Evolutionary conservation across 2,329 filamentous ascomycete genomes (phyloP), one percentile per base, ranked within the genome.

Genomic region (Ceratocystis alfenasii): DNA sequence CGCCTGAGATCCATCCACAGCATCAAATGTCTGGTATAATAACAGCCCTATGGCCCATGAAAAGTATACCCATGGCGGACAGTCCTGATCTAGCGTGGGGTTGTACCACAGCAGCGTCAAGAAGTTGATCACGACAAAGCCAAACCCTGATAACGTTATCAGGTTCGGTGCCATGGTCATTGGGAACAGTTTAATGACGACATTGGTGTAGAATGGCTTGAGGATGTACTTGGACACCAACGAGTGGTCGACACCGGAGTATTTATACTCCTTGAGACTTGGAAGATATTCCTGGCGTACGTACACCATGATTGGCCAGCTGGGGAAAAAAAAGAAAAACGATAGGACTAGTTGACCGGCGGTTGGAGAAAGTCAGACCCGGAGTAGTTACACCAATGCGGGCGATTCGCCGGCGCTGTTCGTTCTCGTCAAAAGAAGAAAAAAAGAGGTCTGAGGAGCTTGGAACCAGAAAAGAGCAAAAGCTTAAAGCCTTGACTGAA

Each of bases 21-120:
- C 94, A 76, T 99, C 94, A 77, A 99, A 96, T 1, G 93, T 97
- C 82, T 99, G 94, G 76, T 99, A 99, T 63, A 97, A 76, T 75
- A 97, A 96, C 70, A 99, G 78, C 1, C 94, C 94, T 41, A 89
- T 76, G 3, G 92, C 87, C 89, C 92, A 99, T 72, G 85, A 88
- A 70, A 87, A 88, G 79, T 99, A 99, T 17, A 99, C 93, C 94
- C 94, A 99, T 1, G 84, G 74, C 8, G 94, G 94, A 74, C 93
- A 97, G 75, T 99, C 90, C 75, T 90, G 87, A 76, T 97, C 92
- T 61, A 99, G 82, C 0, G 84, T 88, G n/a, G 94, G 94, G 71
- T 90, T 94, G 78, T 96, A 99, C 89, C 91, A 97, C 66, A 99
- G 81, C 76, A 99, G 77, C 5, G 94, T 96, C 71, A 96, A 75